phyloP scores from a whole-genome alignment of 345 rosid species.

The Aegle marmelos region DNA sequence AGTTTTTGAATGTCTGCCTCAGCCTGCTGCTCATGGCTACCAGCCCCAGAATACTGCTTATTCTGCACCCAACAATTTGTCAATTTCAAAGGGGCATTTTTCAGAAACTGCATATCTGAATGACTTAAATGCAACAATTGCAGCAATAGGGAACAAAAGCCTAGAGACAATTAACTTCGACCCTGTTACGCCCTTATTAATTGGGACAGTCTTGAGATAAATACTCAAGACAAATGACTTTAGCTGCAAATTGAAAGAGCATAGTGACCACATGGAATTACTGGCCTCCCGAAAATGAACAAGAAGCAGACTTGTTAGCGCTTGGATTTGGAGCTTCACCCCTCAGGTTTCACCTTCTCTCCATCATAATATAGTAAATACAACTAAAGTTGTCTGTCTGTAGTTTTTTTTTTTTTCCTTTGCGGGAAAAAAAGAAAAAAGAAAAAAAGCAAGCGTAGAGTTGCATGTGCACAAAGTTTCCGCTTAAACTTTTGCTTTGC shows the following conservation, averaged over 20 bases:
- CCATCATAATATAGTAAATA: constrained; percentile 2
- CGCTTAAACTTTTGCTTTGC: not conserved
- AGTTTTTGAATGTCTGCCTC: not conserved
- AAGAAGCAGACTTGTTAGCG: not conserved
- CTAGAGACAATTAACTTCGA: not conserved
- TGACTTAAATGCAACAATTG: constrained; percentile 1
- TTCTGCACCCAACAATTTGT: not conserved
- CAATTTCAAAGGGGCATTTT: not conserved
- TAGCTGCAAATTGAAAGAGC: not conserved
- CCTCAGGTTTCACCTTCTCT: not conserved
- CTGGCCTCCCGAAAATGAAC: not conserved
- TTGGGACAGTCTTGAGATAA: not conserved
- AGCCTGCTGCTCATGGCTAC: not conserved
- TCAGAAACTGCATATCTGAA: constrained; percentile 4
- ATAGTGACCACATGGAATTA: not conserved
- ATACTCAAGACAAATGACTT: not conserved
- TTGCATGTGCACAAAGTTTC: not conserved
- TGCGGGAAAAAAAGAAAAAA: no score
- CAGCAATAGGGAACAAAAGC: not conserved
- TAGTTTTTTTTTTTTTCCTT: no score
- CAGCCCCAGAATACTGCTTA: not conserved
- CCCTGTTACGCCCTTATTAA: not conserved
- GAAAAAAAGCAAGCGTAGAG: not conserved
- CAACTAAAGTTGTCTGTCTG: not conserved
- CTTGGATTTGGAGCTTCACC: not conserved